Conservation (phyloP, 208 protist genomes). For the Vickermania ingenoplastis region DNA sequence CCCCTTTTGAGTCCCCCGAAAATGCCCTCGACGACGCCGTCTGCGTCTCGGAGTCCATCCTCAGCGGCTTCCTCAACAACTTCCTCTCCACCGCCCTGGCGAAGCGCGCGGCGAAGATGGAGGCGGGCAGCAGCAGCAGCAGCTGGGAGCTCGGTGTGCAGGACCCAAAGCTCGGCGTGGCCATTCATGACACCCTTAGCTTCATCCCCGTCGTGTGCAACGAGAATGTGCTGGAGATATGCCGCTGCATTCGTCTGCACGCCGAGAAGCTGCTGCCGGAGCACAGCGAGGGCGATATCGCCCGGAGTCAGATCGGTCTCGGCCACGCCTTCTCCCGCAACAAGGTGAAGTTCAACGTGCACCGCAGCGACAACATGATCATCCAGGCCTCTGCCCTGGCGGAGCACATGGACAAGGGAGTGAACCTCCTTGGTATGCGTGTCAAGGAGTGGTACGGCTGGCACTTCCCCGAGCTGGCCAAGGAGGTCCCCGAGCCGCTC, state of each 20-base stretch:
- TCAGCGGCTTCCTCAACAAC: slow-evolving; percentile 81
- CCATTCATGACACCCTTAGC: slow-evolving; percentile 89
- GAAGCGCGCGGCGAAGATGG: slow-evolving; percentile 83
- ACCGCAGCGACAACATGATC: slow-evolving; percentile 99
- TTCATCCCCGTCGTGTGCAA: slow-evolving; percentile 87
- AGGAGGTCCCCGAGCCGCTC: slow-evolving; percentile 94
- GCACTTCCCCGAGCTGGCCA: slow-evolving; percentile 99
- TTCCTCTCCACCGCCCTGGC: slow-evolving; percentile 94
- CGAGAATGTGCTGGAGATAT: slow-evolving; percentile 82
- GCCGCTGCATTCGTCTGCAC: slow-evolving; percentile 95
- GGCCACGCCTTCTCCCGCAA: slow-evolving; percentile 97
- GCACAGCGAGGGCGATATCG: slow-evolving; percentile 91
- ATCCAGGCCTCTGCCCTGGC: slow-evolving; percentile 97
- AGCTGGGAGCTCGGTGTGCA: slow-evolving; percentile 89
- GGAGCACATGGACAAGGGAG: slow-evolving; percentile 99
- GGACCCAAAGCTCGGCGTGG: slow-evolving; percentile 92
- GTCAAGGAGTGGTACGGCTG: slow-evolving; percentile 99
- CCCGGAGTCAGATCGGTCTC: slow-evolving; percentile 97
- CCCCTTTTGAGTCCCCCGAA: slow-evolving; percentile 95
- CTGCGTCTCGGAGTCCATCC: slow-evolving; percentile 92
- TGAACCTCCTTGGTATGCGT: slow-evolving; percentile 99
- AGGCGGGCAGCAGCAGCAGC: slow-evolving; percentile 19
- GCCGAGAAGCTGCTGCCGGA: slow-evolving; percentile 91
- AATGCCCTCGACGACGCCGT: slow-evolving; percentile 98
- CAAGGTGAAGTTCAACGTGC: slow-evolving; percentile 99